A percentile compares a stretch with the other conserved stretches of the same genome.
These are phyloP conservation scores for Cryptosporidium ubiquitum DNA, from an alignment of 169 alveolate genomes.

Conservation along the genomic window DNA sequence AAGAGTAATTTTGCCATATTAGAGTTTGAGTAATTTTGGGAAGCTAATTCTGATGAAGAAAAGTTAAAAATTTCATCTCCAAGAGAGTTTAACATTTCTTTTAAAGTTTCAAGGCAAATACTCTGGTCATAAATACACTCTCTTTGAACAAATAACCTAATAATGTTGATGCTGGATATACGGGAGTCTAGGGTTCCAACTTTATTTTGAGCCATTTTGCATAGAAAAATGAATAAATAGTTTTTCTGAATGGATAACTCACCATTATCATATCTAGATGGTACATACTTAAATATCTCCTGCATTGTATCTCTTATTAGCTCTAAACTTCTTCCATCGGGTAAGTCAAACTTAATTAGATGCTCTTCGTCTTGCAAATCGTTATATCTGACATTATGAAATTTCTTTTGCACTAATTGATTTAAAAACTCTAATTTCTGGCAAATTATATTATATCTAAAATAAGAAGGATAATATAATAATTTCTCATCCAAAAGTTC, in stretches of 20 bases:
- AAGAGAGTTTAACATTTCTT: not conserved
- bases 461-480: conserved; percentile 4
- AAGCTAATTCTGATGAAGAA: conserved; percentile 4
- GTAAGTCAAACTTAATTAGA: conserved; percentile 24
- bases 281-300: conserved; percentile 28
- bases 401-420: not conserved
- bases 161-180: conserved; percentile 11
- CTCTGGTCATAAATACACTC: conserved; percentile 42
- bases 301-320: conserved; percentile 54
- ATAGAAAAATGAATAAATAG: conserved; percentile 3
- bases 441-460: not conserved
- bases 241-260: not conserved
- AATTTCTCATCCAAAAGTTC: conserved; percentile 17
- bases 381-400: not conserved
- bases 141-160: conserved; percentile 39
- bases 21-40: not conserved
- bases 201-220: conserved; percentile 16
- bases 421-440: conserved; percentile 10
- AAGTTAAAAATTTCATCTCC: conserved; percentile 56
- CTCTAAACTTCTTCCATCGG: conserved; percentile 53
- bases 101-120: not conserved
- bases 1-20: conserved; percentile 8
- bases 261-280: conserved; percentile 7
- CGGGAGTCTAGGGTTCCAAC: conserved; percentile 16
- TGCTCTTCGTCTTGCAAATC: conserved; percentile 29